Evolutionary conservation across 2,329 filamentous ascomycete species (phyloP).

Genomic region (Atkinsonella texensis): DNA sequence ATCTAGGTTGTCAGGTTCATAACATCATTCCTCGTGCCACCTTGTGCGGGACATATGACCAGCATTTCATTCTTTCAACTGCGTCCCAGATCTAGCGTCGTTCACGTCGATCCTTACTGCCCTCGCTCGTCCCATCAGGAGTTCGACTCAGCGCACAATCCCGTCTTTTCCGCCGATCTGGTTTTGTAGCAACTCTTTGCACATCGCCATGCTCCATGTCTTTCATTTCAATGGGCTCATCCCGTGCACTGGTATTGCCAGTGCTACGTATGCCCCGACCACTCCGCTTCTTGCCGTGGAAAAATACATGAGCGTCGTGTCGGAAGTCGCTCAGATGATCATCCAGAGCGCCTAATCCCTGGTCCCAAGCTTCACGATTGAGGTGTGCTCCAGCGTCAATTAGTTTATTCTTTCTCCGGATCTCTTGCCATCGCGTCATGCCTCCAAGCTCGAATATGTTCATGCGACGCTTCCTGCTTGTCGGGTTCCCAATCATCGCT

Average conservation of each 20-base stretch:
- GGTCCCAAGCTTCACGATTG: slow-evolving; percentile 23
- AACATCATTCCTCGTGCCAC: neutral
- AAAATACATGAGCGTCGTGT: slow-evolving; percentile 20
- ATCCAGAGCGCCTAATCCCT: slow-evolving; percentile 25
- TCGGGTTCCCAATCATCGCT: slow-evolving; percentile 59
- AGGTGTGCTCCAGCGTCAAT: slow-evolving; percentile 33
- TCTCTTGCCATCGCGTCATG: slow-evolving; percentile 62
- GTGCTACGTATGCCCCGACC: slow-evolving; percentile 15
- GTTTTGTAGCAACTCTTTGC: slow-evolving; percentile 6
- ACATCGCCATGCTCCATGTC: slow-evolving; percentile 4
- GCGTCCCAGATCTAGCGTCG: neutral
- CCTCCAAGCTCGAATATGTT: slow-evolving; percentile 58
- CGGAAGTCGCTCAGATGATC: slow-evolving; percentile 24
- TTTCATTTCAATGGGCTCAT: slow-evolving; percentile 19
- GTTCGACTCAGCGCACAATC: slow-evolving; percentile 26
- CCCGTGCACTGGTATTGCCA: slow-evolving; percentile 18
- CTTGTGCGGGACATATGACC: neutral
- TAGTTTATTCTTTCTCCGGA: slow-evolving; percentile 47
- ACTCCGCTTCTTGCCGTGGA: slow-evolving; percentile 14
- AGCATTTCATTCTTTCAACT: neutral
- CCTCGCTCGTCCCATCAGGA: slow-evolving; percentile 20
- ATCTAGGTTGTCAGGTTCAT: neutral
- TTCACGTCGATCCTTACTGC: neutral
- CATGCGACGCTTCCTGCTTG: slow-evolving; percentile 55
- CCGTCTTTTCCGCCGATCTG: slow-evolving; percentile 16